Percentiles rank a stretch among this genome's conserved stretches.
These are phyloP conservation scores for Chlorella sp. DNA, from an alignment of 139 green algal genomes.

Conservation along the genomic window DNA sequence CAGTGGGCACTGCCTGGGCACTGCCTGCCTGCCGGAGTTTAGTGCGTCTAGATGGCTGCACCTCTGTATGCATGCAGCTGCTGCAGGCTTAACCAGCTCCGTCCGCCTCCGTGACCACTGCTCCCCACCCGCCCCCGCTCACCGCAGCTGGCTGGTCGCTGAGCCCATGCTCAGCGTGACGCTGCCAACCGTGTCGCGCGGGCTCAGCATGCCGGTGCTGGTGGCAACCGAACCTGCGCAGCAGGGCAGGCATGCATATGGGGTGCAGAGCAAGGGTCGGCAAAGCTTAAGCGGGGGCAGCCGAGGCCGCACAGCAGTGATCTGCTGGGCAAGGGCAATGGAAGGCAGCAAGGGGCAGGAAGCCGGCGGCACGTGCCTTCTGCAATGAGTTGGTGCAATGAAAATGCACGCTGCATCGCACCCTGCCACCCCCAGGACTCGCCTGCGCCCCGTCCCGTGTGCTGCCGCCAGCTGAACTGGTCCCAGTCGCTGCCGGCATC, in stretches of 20 bases:
- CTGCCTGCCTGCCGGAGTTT: too few species aligned
- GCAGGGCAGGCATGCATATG: background rate
- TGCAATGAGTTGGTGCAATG: too few species aligned
- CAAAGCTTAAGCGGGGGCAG: too few species aligned
- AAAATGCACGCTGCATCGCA: too few species aligned
- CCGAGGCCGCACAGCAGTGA: too few species aligned
- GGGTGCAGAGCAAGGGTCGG: too few species aligned
- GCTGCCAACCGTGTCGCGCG: background rate
- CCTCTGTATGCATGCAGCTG: too few species aligned
- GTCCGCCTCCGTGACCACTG: too few species aligned
- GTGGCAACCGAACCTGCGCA: background rate
- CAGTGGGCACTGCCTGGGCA: too few species aligned
- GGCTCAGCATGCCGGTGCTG: background rate
- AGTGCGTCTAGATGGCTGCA: too few species aligned
- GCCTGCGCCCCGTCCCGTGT: background rate
- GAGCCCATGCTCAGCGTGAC: background rate
- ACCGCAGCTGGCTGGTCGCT: slow-evolving; percentile 8
- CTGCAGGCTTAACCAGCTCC: too few species aligned
- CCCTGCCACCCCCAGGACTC: background rate
- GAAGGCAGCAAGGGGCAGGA: background rate
- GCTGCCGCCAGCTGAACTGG: slow-evolving; percentile 3
- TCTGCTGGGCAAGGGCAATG: too few species aligned
- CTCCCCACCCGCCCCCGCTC: background rate
- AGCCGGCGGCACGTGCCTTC: background rate
- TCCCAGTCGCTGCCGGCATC: slow-evolving; percentile 33